phyloP scores from a whole-genome alignment of 495 filamentous ascomycete species.

The Annulohypoxylon stygium region DNA sequence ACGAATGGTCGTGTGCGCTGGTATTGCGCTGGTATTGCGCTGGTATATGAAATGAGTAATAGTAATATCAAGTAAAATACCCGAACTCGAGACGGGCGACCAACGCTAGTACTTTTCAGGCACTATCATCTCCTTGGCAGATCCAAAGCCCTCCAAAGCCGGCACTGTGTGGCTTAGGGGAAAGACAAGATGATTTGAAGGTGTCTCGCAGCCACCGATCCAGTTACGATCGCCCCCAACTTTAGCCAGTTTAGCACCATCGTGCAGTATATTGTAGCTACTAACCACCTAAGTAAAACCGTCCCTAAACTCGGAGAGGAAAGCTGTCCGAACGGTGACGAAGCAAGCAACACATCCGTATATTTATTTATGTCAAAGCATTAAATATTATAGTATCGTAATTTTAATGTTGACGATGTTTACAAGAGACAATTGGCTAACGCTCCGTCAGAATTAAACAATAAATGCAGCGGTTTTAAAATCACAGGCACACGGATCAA shows the following conservation, averaged over 20 bases:
- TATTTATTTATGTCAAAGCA: constrained; percentile 20
- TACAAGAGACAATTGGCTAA: constrained; percentile 30
- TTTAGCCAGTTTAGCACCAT: constrained; percentile 15
- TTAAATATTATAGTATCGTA: constrained; percentile 19
- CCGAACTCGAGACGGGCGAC: constrained; percentile 29
- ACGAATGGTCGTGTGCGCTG: constrained; percentile 42
- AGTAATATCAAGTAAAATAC: constrained; percentile 48
- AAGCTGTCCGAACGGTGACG: constrained; percentile 38
- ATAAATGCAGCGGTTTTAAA: background rate
- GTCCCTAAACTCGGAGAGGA: constrained; percentile 43
- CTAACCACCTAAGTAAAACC: constrained; percentile 26
- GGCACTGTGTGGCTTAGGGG: constrained; percentile 40
- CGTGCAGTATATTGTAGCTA: background rate
- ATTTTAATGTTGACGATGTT: constrained; percentile 22
- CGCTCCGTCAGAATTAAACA: constrained; percentile 1
- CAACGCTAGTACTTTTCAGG: constrained; percentile 39
- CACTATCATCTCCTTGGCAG: constrained; percentile 24
- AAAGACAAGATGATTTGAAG: constrained; percentile 37
- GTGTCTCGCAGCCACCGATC: constrained; percentile 43
- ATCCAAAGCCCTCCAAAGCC: background rate
- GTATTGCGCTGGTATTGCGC: constrained; percentile 14
- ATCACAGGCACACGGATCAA: constrained; percentile 21
- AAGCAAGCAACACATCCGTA: constrained; percentile 4
- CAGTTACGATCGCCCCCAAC: constrained; percentile 9
- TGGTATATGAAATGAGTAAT: constrained; percentile 45